A percentile compares a stretch with the other conserved stretches of the same genome.
phyloP scores from a whole-genome alignment of 2,329 filamentous ascomycete genomes.

The Colletotrichum navitas region DNA sequence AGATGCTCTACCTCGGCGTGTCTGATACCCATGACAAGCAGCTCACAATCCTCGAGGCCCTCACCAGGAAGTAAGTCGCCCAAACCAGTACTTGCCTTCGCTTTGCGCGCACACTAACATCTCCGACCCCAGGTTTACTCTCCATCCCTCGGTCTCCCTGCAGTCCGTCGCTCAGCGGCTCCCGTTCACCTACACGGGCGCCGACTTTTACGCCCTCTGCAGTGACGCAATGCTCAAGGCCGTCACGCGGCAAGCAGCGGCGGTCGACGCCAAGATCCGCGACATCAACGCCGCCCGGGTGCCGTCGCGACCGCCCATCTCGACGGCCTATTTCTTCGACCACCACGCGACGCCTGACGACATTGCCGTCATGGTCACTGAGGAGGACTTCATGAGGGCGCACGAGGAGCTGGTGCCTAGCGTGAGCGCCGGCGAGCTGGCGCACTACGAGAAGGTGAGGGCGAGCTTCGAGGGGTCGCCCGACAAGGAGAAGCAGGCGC shows the following conservation, averaged over 20 bases:
- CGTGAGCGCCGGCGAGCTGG: slow-evolving; percentile 91
- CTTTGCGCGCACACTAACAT: slow-evolving; percentile 10
- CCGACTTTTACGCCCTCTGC: slow-evolving; percentile 96
- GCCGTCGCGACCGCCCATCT: slow-evolving; percentile 64
- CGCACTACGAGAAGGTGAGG: slow-evolving; percentile 89
- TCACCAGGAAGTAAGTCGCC: slow-evolving; percentile 86
- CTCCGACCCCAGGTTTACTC: slow-evolving; percentile 75
- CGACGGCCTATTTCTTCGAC: slow-evolving; percentile 96
- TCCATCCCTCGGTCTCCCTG: slow-evolving; percentile 84
- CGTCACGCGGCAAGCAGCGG: slow-evolving; percentile 87
- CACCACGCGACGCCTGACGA: slow-evolving; percentile 87
- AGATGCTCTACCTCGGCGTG: slow-evolving; percentile 97
- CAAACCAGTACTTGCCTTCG: slow-evolving; percentile 17
- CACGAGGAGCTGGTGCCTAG: slow-evolving; percentile 90
- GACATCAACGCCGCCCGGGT: slow-evolving; percentile 68
- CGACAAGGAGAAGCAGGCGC: slow-evolving; percentile 57
- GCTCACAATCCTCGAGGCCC: slow-evolving; percentile 89
- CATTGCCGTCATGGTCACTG: slow-evolving; percentile 86
- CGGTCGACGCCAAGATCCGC: slow-evolving; percentile 86
- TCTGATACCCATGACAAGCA: slow-evolving; percentile 98
- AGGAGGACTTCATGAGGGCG: slow-evolving; percentile 87
- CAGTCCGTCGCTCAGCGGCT: slow-evolving; percentile 78
- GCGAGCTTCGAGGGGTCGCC: slow-evolving; percentile 81
- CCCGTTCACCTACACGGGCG: slow-evolving; percentile 96
- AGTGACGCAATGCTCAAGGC: slow-evolving; percentile 99